These are phyloP conservation scores for Schoenoplectus triqueter DNA, from an alignment of 202 grass and related monocot species.

Conservation along the genomic window DNA sequence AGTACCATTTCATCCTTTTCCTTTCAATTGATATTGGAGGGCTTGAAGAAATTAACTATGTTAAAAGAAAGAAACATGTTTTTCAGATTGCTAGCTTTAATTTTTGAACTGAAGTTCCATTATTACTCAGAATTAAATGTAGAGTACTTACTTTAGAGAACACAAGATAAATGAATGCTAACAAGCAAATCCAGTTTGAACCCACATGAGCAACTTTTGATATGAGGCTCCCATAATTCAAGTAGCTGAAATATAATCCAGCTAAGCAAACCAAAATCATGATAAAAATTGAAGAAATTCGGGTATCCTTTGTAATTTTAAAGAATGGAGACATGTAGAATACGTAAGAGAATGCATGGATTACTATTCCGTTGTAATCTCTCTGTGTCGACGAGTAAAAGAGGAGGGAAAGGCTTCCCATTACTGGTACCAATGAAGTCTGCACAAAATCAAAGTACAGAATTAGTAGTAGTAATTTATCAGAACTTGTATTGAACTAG, in stretches of 20 bases:
- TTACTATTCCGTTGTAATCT: slow-evolving; percentile 40
- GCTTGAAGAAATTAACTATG: slow-evolving; percentile 35
- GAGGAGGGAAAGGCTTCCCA: slow-evolving; percentile 43
- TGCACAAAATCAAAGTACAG: slow-evolving; percentile 30
- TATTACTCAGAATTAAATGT: not conserved
- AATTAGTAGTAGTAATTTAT: not conserved
- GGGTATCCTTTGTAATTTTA: not conserved
- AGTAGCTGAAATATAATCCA: slow-evolving; percentile 41
- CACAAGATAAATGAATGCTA: slow-evolving; percentile 28
- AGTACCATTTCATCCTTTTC: slow-evolving; percentile 30
- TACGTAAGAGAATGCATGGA: slow-evolving; percentile 39
- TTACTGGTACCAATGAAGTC: slow-evolving; percentile 32
- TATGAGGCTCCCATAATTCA: slow-evolving; percentile 29
- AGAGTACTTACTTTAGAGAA: slow-evolving; percentile 39
- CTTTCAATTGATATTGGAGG: slow-evolving; percentile 19
- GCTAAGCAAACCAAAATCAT: slow-evolving; percentile 30
- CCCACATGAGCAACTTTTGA: slow-evolving; percentile 34
- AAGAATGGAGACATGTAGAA: slow-evolving; percentile 38
- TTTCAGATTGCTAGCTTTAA: slow-evolving; percentile 8
- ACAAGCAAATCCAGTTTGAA: slow-evolving; percentile 27
- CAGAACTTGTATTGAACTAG: not conserved
- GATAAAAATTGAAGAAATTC: slow-evolving; percentile 24
- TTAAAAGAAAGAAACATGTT: slow-evolving; percentile 29
- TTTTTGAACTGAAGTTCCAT: slow-evolving; percentile 6
- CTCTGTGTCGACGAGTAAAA: slow-evolving; percentile 38